These are phyloP conservation scores for Neurospora sp. DNA, from an alignment of 495 filamentous ascomycete genomes.

Conservation along the genomic window DNA sequence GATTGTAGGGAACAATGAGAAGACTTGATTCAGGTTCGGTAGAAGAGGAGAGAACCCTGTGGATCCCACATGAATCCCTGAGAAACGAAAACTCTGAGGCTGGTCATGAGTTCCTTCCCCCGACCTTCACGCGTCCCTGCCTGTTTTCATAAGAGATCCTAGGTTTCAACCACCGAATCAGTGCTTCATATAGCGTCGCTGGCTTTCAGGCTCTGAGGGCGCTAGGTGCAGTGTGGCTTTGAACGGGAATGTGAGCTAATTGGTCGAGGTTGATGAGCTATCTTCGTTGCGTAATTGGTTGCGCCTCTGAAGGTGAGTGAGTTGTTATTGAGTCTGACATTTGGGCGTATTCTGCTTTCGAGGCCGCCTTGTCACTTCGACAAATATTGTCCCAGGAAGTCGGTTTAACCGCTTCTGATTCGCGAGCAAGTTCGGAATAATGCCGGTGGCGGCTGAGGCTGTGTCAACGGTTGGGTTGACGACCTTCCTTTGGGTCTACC, in stretches of 20 bases:
- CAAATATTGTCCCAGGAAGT: background rate
- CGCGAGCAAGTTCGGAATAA: background rate
- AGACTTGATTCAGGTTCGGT: background rate
- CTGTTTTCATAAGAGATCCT: no score
- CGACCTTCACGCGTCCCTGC: no score
- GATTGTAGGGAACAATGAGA: background rate
- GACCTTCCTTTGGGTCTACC: background rate
- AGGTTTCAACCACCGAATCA: background rate
- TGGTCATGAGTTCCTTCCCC: background rate
- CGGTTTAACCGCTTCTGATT: background rate
- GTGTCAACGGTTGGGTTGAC: background rate
- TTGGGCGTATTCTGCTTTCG: background rate
- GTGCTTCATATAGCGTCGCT: background rate
- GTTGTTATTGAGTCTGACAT: background rate
- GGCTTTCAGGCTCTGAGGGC: background rate
- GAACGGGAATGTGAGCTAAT: background rate
- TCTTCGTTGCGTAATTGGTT: background rate
- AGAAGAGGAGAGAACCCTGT: background rate
- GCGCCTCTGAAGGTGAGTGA: background rate
- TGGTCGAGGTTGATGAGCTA: background rate
- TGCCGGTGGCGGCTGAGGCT: background rate
- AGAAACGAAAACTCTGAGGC: background rate
- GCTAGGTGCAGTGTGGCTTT: background rate
- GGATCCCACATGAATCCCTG: no score
- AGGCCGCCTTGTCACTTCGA: background rate